Evolutionary conservation across 306 rosid species (phyloP), one percentile per base, ranked within the genome.

Genomic region (Ammopiptanthus mongolicus): DNA sequence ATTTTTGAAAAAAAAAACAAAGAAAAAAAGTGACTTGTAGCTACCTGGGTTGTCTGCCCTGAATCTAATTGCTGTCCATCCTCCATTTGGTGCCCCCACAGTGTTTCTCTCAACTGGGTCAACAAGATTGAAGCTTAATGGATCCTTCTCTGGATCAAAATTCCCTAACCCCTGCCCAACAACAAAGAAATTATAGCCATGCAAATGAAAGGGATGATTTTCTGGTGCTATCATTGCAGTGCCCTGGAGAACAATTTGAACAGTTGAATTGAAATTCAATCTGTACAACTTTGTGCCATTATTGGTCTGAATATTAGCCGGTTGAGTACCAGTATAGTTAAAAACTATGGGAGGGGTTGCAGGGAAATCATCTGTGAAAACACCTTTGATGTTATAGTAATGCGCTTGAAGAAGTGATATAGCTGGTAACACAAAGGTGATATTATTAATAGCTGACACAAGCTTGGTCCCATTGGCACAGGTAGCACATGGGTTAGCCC

Each of bases 91-190:
- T 8, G 86, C 84, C 15, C 88, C 84, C 4, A 89, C 14, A 12
- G 96, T 91, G 87, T 88, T 91, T 80, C 93, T 88, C 80, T 87
- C 93, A 60, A 86, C 86, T 6, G 97, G 97, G 58, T 91, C 93
- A 76, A 86, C 78, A 42, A 88, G 93, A 71, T 89, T 89, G 33
- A 88, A 91, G 13, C 55, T 62, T 41, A 76, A 61, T 1, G 88
- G 83, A 59, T 89, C 91, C 80, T 74, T 80, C 2, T 53, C 47
- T 37, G 88, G 88, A 41, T 92, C 90, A 77, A 92, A 88, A 37
- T 92, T 90, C 66, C 97, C 93, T 15, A 78, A 41, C 7, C 96
- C 93, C 36, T 71, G 80, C 31, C 93, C 91, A 65, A 89, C 90
- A 48, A 88, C 87, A 81, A 68, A 89, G 90, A 89, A 88, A 85